A percentile compares a stretch with the other conserved stretches of the same genome.
Evolutionary conservation across 768 basidiomycete genomes (phyloP).

Genomic region (Amanita polypyramis): DNA sequence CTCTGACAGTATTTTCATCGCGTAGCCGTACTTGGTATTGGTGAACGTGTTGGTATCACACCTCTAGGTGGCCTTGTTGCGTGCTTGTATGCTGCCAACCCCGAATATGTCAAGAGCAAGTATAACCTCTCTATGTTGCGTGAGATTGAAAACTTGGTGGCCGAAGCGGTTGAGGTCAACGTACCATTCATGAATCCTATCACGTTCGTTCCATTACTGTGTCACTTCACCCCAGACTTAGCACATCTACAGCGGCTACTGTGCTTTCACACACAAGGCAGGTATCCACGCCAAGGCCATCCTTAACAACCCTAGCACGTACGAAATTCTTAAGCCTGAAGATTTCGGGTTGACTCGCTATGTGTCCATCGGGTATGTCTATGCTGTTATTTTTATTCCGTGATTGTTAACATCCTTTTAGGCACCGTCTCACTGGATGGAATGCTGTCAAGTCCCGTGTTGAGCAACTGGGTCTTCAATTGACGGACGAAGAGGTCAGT

Average conservation of each 20-base stretch:
- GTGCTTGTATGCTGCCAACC: conserved; percentile 93
- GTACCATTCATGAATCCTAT: conserved; percentile 97
- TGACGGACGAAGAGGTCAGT: conserved; percentile 81
- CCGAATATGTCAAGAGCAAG: conserved; percentile 99
- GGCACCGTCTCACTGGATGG: conserved; percentile 96
- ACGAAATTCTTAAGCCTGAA: conserved; percentile 98
- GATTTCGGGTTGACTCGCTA: conserved; percentile 98
- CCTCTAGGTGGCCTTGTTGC: conserved; percentile 95
- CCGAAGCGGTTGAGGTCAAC: conserved; percentile 96
- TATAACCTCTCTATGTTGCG: conserved; percentile 97
- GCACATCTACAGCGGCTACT: conserved; percentile 67
- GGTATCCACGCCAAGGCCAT: conserved; percentile 99
- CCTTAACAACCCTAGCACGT: conserved; percentile 97
- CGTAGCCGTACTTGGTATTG: conserved; percentile 88
- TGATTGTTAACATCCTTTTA: conserved; percentile 16
- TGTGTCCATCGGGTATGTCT: conserved; percentile 82
- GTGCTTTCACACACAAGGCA: conserved; percentile 99
- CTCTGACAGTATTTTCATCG: conserved; percentile 7
- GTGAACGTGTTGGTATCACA: conserved; percentile 98
- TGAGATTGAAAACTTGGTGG: conserved; percentile 97
- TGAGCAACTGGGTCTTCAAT: conserved; percentile 85
- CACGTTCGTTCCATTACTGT: conserved; percentile 39
- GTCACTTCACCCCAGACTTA: background rate
- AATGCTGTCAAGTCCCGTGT: conserved; percentile 99
- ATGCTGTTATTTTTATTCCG: background rate